Evolutionary conservation across 2,329 filamentous ascomycete genomes (phyloP).

Genomic region (Neonectria neomacrospora): DNA sequence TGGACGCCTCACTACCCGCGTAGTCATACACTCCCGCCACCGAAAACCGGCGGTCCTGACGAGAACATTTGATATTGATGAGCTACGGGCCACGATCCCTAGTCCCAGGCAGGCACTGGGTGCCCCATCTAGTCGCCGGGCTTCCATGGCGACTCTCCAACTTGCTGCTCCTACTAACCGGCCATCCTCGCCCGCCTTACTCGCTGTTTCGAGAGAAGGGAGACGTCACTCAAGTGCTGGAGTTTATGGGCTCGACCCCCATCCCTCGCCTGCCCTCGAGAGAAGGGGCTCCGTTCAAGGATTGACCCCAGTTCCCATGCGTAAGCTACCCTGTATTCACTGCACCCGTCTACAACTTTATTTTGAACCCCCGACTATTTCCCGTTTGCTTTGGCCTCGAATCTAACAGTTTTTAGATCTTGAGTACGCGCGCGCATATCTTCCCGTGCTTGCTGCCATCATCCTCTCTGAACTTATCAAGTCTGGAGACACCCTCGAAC

Average conservation of each 20-base stretch:
- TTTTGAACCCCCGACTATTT: not conserved
- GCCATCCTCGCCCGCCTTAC: slow-evolving; percentile 26
- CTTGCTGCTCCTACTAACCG: slow-evolving; percentile 10
- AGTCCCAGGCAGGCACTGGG: slow-evolving; percentile 42
- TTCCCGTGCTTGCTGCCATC: slow-evolving; percentile 66
- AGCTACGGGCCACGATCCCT: slow-evolving; percentile 59
- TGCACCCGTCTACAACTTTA: not conserved
- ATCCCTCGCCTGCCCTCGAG: slow-evolving; percentile 7
- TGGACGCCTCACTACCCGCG: slow-evolving; percentile 41
- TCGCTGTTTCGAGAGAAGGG: not conserved
- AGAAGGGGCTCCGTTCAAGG: slow-evolving; percentile 30
- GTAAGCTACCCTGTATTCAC: slow-evolving; percentile 37
- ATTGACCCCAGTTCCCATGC: slow-evolving; percentile 35
- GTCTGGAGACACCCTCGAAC: slow-evolving; percentile 64
- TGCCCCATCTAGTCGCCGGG: slow-evolving; percentile 20
- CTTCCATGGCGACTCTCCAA: slow-evolving; percentile 31
- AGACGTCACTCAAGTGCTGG: slow-evolving; percentile 34
- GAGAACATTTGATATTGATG: slow-evolving; percentile 61
- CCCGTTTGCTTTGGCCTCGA: not conserved
- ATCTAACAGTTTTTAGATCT: slow-evolving; percentile 41
- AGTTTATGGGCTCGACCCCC: not conserved
- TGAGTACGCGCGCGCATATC: slow-evolving; percentile 47
- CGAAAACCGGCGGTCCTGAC: slow-evolving; percentile 60
- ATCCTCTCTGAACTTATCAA: slow-evolving; percentile 64
- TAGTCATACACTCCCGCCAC: slow-evolving; percentile 48